Evolutionary conservation across 352 stramenopile species (phyloP).

Genomic region (Phytophthora citricola): DNA sequence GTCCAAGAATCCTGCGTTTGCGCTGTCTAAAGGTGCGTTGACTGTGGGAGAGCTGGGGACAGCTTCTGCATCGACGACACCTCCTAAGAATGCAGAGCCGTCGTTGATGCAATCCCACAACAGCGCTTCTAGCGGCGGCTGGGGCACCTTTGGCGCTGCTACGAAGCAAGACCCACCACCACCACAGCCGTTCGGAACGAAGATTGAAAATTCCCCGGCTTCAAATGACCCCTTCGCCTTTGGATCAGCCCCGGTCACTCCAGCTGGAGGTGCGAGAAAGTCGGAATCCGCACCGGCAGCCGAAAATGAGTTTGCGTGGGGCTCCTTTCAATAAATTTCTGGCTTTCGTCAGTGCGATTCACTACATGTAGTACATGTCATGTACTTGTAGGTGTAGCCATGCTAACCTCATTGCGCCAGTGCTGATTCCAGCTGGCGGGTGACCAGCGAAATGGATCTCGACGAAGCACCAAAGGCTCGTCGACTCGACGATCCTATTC

Average conservation of each 20-base stretch:
- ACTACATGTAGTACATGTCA: no score
- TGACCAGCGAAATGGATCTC: no score
- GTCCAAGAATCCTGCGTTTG: constrained; percentile 34
- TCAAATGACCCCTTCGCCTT: constrained; percentile 29
- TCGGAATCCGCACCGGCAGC: constrained; percentile 4
- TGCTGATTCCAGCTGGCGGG: no score
- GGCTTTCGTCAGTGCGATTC: no score
- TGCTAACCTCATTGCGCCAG: no score
- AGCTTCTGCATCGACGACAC: constrained; percentile 23
- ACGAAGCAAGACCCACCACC: constrained; percentile 18
- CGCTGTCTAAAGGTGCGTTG: constrained; percentile 38
- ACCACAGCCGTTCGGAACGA: constrained; percentile 21
- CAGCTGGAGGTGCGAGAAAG: constrained; percentile 9
- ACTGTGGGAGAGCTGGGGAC: constrained; percentile 39
- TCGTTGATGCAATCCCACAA: constrained; percentile 26
- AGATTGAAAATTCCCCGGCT: constrained; percentile 1
- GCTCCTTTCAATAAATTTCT: constrained; percentile 31
- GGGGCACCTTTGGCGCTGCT: constrained; percentile 28
- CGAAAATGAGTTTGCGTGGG: constrained; percentile 34
- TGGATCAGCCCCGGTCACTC: constrained; percentile 9
- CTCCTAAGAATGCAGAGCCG: constrained; percentile 25
- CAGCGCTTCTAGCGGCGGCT: constrained; percentile 23
- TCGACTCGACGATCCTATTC: no score
- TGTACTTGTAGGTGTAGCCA: no score
- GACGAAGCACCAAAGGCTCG: no score